Conservation (phyloP, 495 filamentous ascomycete species). For the Aspergillus coremiiformis region DNA sequence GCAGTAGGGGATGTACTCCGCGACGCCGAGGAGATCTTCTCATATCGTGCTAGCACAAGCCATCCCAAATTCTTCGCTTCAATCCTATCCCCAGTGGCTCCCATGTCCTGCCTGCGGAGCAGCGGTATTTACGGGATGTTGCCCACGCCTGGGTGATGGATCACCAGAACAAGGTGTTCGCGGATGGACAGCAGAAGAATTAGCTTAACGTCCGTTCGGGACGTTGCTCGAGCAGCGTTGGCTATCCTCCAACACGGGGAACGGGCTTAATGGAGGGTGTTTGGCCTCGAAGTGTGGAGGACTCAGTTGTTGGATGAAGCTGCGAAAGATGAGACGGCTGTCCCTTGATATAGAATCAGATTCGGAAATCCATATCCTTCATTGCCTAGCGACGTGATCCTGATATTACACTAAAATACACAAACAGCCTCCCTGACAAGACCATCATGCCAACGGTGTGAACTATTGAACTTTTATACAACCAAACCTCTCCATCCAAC, state of each 20-base stretch:
- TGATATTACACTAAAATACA: no score
- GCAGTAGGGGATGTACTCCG: neutral
- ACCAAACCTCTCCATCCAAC: no score
- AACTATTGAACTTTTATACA: no score
- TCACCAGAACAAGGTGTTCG: neutral
- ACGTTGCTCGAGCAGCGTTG: slow-evolving; percentile 3
- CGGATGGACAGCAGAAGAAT: neutral
- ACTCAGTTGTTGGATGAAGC: neutral
- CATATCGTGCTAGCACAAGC: neutral
- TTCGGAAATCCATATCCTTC: no score
- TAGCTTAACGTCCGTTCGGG: slow-evolving; percentile 6
- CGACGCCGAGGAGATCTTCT: neutral
- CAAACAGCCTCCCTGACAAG: no score
- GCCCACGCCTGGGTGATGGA: neutral
- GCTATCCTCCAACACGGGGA: slow-evolving; percentile 1
- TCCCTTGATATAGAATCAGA: neutral
- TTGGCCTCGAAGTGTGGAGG: neutral
- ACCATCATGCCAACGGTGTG: no score
- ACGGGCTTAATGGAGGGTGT: neutral
- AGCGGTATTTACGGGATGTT: slow-evolving; percentile 1
- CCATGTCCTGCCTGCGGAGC: neutral
- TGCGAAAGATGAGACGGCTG: neutral
- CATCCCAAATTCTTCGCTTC: neutral
- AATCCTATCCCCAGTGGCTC: neutral
- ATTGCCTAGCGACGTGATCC: no score